Evolutionary conservation across 345 rosid species (phyloP).

Genomic region (Physaria fendleri): DNA sequence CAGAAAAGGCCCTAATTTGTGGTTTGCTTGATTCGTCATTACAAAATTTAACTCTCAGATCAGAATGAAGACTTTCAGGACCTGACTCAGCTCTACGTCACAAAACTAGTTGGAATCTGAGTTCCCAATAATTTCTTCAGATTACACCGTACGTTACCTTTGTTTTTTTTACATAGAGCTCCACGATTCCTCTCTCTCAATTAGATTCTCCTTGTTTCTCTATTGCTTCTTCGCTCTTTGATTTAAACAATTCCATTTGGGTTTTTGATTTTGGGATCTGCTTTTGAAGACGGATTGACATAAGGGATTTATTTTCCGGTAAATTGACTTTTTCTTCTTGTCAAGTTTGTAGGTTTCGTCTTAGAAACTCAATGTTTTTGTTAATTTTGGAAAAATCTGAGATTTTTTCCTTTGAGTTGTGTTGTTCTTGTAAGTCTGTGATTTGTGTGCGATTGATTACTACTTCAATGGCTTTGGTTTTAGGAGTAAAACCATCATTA

Average conservation of each 20-base stretch:
- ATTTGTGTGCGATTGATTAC: too few species aligned
- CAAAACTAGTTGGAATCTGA: conserved; percentile 10
- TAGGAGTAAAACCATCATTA: neutral
- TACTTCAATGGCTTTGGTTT: too few species aligned
- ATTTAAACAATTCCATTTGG: neutral
- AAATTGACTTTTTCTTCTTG: neutral
- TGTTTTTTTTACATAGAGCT: neutral
- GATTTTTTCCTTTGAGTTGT: neutral
- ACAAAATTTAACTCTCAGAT: neutral
- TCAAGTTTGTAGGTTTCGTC: neutral
- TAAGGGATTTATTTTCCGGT: neutral
- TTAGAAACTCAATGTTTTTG: neutral
- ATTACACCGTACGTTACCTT: neutral
- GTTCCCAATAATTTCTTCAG: neutral
- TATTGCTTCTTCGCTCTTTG: neutral
- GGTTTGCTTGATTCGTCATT: neutral
- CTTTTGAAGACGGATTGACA: neutral
- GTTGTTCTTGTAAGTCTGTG: neutral
- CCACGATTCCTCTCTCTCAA: conserved; percentile 2
- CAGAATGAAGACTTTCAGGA: conserved; percentile 3
- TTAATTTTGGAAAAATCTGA: neutral
- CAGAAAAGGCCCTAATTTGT: neutral
- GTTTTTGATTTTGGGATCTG: conserved; percentile 20
- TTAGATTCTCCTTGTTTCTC: neutral
- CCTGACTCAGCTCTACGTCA: conserved; percentile 27